Evolutionary conservation across 305 asterid species (phyloP), one percentile per base, ranked within the genome.

Genomic region (Rubia balearica): DNA sequence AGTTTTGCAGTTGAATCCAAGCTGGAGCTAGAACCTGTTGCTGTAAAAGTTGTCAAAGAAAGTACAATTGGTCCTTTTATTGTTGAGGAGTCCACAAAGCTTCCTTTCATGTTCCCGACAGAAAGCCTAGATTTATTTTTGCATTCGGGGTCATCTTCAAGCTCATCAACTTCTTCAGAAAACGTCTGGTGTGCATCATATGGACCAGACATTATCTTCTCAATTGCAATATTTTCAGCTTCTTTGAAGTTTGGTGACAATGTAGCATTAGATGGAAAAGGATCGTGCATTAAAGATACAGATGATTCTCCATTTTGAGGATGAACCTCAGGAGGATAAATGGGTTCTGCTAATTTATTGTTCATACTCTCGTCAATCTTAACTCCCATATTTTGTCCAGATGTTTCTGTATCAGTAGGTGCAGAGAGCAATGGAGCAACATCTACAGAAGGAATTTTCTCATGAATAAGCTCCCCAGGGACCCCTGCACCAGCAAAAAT

Each of bases 131-230:
- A 59, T 45, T 64, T 64, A 22, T 64, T 70, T 75, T 65, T 75
- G 63, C 48, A 70, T 43, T 70, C 79, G 36, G 75, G 79, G 8
- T 75, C 72, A 65, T 75, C 79, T 65, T 75, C 79, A 19, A 70
- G 79, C 42, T 70, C 75, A 55, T 75, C 79, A 65, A 75, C 71
- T 65, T 75, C 79, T 7, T 51, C 63, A 70, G 75, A 74, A 46
- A 70, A 24, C 1, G 68, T 17, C 41, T 75, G 75, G 46, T 65
- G 75, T 7, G 70, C 64, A 56, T 40, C 71, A 70, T 75, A 75
- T 42, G 72, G 75, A 13, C 75, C 75, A 43, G 75, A 55, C 72
- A 70, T 75, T 17, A 75, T 71, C 71, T 70, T 70, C 62, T 75
- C 75, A 13, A 70, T 70, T 42, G 75, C 79, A 65, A 70, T 67